A percentile compares a stretch with the other conserved stretches of the same genome.
Evolutionary conservation across 441 rosid species (phyloP).

Genomic region (Mallotus japonicus): DNA sequence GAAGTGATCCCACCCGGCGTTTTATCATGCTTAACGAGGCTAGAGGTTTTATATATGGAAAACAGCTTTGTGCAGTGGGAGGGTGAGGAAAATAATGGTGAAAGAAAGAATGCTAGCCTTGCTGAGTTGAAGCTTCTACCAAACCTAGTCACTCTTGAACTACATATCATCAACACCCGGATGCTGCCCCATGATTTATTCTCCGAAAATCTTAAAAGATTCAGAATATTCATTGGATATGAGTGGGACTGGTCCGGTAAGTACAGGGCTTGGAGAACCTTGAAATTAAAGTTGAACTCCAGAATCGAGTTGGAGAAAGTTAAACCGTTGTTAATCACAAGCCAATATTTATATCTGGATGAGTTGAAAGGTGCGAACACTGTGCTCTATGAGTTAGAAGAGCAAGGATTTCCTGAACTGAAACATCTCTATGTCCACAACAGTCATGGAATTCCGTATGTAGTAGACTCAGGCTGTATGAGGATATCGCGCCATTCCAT

Average conservation of each 20-base stretch:
- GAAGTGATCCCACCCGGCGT: constrained; percentile 14
- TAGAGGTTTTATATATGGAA: constrained; percentile 13
- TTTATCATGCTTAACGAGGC: constrained; percentile 7
- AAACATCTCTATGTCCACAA: constrained; percentile 21
- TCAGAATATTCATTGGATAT: constrained; percentile 11
- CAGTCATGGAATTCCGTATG: background rate
- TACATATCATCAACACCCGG: constrained; percentile 9
- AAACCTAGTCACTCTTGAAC: constrained; percentile 13
- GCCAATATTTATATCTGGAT: constrained; percentile 18
- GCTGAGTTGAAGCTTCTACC: constrained; percentile 10
- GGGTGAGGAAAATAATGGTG: background rate
- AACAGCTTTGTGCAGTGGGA: constrained; percentile 13
- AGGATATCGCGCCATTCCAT: background rate
- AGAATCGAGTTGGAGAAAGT: background rate
- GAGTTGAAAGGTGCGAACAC: background rate
- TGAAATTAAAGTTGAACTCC: constrained; percentile 14
- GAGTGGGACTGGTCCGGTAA: constrained; percentile 8
- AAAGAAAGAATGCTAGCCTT: constrained; percentile 13
- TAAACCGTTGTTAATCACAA: background rate
- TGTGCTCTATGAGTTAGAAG: constrained; percentile 13
- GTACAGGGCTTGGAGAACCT: background rate
- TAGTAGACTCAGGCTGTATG: background rate
- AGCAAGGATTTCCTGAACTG: constrained; percentile 18
- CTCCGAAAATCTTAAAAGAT: background rate
- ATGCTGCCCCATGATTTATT: constrained; percentile 16